Conservation (phyloP, 108 stramenopile species). For the Schizochytrium sp. region DNA sequence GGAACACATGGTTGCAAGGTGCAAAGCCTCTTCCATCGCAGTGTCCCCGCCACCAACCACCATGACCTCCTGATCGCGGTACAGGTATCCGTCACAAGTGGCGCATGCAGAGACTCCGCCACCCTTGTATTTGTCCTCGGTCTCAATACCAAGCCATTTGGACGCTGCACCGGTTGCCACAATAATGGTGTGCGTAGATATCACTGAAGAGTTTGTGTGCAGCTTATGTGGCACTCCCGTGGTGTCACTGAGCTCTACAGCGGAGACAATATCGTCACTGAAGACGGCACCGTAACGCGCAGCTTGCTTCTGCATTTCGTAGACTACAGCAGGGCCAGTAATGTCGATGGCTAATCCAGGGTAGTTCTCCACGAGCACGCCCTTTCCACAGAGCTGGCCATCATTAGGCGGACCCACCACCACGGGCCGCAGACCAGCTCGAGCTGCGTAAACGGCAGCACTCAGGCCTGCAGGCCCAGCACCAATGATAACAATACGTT, state of each 20-base stretch:
- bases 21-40: conserved; percentile 95
- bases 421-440: conserved; percentile 86
- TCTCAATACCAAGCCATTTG: conserved; percentile 88
- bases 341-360: conserved; percentile 83
- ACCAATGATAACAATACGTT: conserved; percentile 89
- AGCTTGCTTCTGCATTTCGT: conserved; percentile 86
- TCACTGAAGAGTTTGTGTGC: conserved; percentile 79
- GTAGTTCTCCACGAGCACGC: conserved; percentile 94
- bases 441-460: conserved; percentile 92
- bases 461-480: conserved; percentile 90
- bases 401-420: conserved; percentile 89
- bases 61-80: conserved; percentile 82
- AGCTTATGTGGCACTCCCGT: conserved; percentile 75
- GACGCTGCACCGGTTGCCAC: conserved; percentile 93
- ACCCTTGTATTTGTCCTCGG: conserved; percentile 87
- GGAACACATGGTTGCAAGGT: conserved; percentile 84
- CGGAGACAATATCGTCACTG: conserved; percentile 81
- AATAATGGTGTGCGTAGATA: conserved; percentile 88
- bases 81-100: conserved; percentile 94
- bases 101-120: conserved; percentile 93
- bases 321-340: conserved; percentile 87
- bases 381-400: conserved; percentile 91
- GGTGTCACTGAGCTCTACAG: conserved; percentile 76
- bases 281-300: conserved; percentile 84
- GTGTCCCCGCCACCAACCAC: conserved; percentile 96